A percentile compares a stretch with the other conserved stretches of the same genome.
Conservation (phyloP, 1,284 basidiomycete species). For the Ceratobasidium sp. region DNA sequence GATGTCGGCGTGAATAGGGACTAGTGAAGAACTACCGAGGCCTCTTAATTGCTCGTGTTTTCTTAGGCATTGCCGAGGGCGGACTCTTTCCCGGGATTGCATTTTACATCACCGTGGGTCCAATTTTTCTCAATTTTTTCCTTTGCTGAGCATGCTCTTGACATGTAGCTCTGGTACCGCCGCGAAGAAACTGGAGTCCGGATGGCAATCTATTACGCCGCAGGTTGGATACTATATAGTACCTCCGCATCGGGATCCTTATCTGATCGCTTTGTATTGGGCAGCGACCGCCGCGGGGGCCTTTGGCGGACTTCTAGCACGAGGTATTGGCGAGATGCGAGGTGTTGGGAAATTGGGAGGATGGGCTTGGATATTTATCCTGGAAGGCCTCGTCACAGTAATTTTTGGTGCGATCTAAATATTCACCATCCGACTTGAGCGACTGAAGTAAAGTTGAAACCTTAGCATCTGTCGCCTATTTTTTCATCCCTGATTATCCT, state of each 20-base stretch:
- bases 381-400: conserved; percentile 80
- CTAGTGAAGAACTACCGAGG: conserved; percentile 63
- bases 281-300: conserved; percentile 61
- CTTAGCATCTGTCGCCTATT: conserved; percentile 63
- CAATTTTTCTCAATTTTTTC: neutral
- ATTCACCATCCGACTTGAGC: neutral
- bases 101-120: conserved; percentile 63
- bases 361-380: conserved; percentile 78
- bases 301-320: conserved; percentile 74
- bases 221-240: conserved; percentile 10
- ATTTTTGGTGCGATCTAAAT: conserved; percentile 56
- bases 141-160: neutral
- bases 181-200: conserved; percentile 39
- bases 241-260: neutral
- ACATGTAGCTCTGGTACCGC: conserved; percentile 58
- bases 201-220: conserved; percentile 42
- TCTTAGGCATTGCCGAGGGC: conserved; percentile 77
- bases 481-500: conserved; percentile 71
- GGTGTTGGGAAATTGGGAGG: conserved; percentile 72
- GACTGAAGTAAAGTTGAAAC: neutral
- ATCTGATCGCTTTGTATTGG: neutral
- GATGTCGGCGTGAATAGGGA: neutral
- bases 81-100: conserved; percentile 74
- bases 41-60: conserved; percentile 71
- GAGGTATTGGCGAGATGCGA: conserved; percentile 76